Evolutionary conservation across 495 filamentous ascomycete genomes (phyloP).

Genomic region (Lepraria neglecta): DNA sequence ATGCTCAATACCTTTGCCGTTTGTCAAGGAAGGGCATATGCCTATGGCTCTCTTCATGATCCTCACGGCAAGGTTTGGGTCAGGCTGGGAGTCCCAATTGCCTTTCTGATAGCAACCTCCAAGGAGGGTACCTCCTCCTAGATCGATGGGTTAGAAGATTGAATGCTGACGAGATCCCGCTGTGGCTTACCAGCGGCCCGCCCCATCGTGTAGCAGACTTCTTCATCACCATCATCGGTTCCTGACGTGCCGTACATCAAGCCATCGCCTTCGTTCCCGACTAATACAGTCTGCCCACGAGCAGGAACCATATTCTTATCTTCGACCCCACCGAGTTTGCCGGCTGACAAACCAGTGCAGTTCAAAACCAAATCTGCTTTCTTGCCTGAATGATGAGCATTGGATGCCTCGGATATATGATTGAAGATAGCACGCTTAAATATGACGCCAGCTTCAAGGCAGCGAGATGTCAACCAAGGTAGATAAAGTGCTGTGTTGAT

Average conservation of each 20-base stretch:
- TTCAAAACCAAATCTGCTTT: constrained; percentile 74
- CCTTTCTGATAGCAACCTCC: constrained; percentile 82
- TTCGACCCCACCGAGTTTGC: constrained; percentile 71
- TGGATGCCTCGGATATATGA: constrained; percentile 67
- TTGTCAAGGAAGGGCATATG: constrained; percentile 64
- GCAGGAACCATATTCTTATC: constrained; percentile 69
- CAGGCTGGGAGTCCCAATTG: constrained; percentile 75
- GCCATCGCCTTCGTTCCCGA: constrained; percentile 69
- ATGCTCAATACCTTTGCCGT: constrained; percentile 70
- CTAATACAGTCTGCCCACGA: constrained; percentile 82
- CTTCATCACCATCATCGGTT: constrained; percentile 72
- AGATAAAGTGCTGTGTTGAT: constrained; percentile 88
- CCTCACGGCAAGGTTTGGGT: constrained; percentile 70
- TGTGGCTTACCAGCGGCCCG: constrained; percentile 58
- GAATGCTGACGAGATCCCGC: not conserved
- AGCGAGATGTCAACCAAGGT: constrained; percentile 73
- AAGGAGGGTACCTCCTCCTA: constrained; percentile 67
- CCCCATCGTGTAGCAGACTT: constrained; percentile 84
- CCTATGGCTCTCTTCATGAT: constrained; percentile 85
- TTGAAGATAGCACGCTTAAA: constrained; percentile 55
- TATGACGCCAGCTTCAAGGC: constrained; percentile 59
- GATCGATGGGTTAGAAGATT: not conserved
- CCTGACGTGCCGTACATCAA: constrained; percentile 63
- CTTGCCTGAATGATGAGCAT: constrained; percentile 54
- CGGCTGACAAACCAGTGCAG: constrained; percentile 73